These are phyloP conservation scores for Actinomortierella wolfii DNA, from an alignment of 371 early-diverging fungal genomes.

Conservation along the genomic window DNA sequence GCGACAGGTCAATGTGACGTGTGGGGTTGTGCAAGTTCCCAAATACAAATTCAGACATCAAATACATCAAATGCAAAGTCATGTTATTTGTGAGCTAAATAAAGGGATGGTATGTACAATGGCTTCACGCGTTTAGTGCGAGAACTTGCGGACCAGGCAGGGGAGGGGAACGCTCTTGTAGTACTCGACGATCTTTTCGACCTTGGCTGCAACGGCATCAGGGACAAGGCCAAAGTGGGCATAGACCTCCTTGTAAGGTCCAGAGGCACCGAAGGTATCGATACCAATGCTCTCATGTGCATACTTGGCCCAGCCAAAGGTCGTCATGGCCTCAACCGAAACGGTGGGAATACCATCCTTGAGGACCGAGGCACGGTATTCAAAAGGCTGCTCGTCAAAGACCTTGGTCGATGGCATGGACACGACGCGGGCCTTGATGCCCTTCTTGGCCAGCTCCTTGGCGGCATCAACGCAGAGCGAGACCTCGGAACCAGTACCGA, in stretches of 20 bases:
- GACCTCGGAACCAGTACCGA: slow-evolving; percentile 98
- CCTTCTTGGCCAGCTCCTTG: slow-evolving; percentile 63
- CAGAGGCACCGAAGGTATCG: slow-evolving; percentile 95
- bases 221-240: slow-evolving; percentile 84
- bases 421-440: slow-evolving; percentile 83
- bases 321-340: slow-evolving; percentile 94
- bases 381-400: slow-evolving; percentile 90
- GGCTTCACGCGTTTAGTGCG: slow-evolving; percentile 16
- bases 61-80: too few species aligned
- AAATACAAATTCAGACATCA: too few species aligned
- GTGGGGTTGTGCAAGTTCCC: too few species aligned
- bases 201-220: slow-evolving; percentile 79
- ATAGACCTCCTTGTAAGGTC: slow-evolving; percentile 80
- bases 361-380: slow-evolving; percentile 89
- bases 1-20: too few species aligned
- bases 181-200: slow-evolving; percentile 74
- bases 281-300: slow-evolving; percentile 94
- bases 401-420: slow-evolving; percentile 96
- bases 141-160: slow-evolving; percentile 44
- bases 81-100: too few species aligned
- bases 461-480: slow-evolving; percentile 88
- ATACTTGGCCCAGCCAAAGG: slow-evolving; percentile 96
- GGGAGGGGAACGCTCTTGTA: slow-evolving; percentile 59
- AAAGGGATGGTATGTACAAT: too few species aligned
- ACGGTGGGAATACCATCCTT: slow-evolving; percentile 79